Conservation (phyloP, 2,329 filamentous ascomycete species). For the Penicillium sp. region DNA sequence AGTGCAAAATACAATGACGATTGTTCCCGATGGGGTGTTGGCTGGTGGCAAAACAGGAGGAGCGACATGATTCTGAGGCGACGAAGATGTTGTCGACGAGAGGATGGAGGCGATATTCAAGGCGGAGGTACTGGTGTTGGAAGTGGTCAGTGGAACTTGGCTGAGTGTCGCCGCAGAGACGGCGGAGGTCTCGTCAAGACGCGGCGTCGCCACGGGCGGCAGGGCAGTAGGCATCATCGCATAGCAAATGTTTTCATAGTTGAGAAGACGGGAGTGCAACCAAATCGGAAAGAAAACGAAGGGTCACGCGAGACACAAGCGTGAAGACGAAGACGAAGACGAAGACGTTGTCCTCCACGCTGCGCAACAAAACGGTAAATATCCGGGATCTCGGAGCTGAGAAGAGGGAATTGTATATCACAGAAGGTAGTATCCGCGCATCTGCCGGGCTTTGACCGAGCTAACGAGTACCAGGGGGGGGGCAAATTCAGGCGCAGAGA, state of each 20-base stretch:
- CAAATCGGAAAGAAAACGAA: not conserved
- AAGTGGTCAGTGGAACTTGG: conserved; percentile 4
- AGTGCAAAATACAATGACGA: conserved; percentile 66
- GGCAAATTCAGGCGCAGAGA: not conserved
- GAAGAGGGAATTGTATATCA: not conserved
- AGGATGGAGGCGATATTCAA: conserved; percentile 12
- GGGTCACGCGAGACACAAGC: not conserved
- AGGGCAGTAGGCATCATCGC: conserved; percentile 37
- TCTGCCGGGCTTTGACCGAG: conserved; percentile 6
- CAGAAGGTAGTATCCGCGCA: conserved; percentile 1
- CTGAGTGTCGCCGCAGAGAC: conserved; percentile 22
- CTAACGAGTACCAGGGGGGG: not conserved
- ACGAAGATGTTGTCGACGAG: not conserved
- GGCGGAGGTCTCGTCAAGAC: conserved; percentile 25
- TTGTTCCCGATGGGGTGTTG: conserved; percentile 29
- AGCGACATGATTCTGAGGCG: conserved; percentile 3
- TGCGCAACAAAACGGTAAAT: not conserved
- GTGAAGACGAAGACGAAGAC: not conserved
- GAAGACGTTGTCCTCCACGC: not conserved
- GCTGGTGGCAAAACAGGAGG: not conserved
- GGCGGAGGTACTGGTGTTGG: conserved; percentile 11
- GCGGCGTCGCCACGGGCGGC: conserved; percentile 33
- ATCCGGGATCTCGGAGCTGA: not conserved
- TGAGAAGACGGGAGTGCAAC: conserved; percentile 3
- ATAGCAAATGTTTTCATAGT: conserved; percentile 31